Evolutionary conservation across 1,284 basidiomycete species (phyloP), one percentile per base, ranked within the genome.

Genomic region (Sphagnurus paluster): DNA sequence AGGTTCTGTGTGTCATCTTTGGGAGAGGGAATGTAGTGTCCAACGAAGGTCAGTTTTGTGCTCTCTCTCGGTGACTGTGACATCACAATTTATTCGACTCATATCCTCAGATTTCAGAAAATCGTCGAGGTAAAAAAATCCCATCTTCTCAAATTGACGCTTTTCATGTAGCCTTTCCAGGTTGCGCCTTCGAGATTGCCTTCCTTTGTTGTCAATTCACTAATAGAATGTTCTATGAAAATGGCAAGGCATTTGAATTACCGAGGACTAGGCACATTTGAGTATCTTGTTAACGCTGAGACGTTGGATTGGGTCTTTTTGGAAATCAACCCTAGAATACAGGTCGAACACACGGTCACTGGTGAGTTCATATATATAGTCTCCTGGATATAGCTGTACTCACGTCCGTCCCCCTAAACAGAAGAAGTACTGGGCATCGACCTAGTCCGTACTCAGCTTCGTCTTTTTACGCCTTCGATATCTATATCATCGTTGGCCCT

Each of bases 261-360:
- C 50, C 60, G 58, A 32, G 65, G 67, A 7, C 58, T 69, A 2
- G 67, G 67, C 6, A 68, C 67, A 11, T 67, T 68, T 37, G 68
- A 70, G 45, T 68, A 60, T 33, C 60, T 70, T 7, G 49, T 67
- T 14, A 65, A 68, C 34, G 38, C 57, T 6, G 48, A 56, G 24
- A 62, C 56, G 2, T 33, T 50, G 9, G 48, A 64, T 36, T 70
- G 66, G 67, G 59, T 65, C 9, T 70, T 68, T 37, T 54, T 70
- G 23, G 67, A 48, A 25, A 49, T 49, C 42, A 68, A 68, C 46
- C 66, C 67, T n/a, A 58, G 67, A 37, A 58, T 69, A 3, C 68
- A 70, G 44, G 68, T 70, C 10, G 67, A 70, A 46, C 69, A 72
- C 43, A 72, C 70, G 3, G 52, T 72, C 28, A 70, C 70, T 20